Evolutionary conservation across 805 yeast genomes (phyloP), one percentile per base, ranked within the genome.

Genomic region (Starmerella sp.): DNA sequence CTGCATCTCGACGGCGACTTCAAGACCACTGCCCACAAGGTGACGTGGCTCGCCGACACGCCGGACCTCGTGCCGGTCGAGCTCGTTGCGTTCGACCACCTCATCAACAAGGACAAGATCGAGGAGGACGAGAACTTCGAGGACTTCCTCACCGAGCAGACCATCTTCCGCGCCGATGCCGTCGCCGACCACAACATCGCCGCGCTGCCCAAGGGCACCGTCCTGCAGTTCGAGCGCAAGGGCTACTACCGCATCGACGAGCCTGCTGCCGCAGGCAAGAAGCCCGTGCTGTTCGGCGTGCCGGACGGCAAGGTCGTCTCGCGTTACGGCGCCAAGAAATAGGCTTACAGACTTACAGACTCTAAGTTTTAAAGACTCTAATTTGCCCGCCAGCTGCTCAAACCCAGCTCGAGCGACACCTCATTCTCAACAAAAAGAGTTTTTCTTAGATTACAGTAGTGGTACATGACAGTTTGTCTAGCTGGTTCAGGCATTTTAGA

Each of bases 181-280:
- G 64, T 78, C 62, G 97, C 87, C 62, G 97, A 91, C 69, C 68
- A 80, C 59, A 90, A 89, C 67, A 79, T 90, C 60, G 78, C 78
- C 66, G 72, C 77, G 52, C 77, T 91, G 78, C 82, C 86, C 75
- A 84, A 75, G 62, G 96, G 95, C 61, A 96, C 87, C 62, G 76
- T 90, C 56, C 81, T 91, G 63, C 97, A 91, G 75, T 89, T 91
- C 63, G 97, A 91, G 75, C 86, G 97, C 77, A 91, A 91, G 76
- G 97, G 97, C 65, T 91, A 88, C 77, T 91, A 74, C 81, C 81
- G 93, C 69, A 76, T 90, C 58, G 97, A 91, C 63, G 62, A 74
- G 60, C 66, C 71, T 56, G 65, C 63, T 62, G 67, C 77, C 36
- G 80, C 77, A 56, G 85, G 82, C 55, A 74, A 80, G 63, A 80